Evolutionary conservation across 257 asterid species (phyloP).

Genomic region (Haberlea rhodopensis): DNA sequence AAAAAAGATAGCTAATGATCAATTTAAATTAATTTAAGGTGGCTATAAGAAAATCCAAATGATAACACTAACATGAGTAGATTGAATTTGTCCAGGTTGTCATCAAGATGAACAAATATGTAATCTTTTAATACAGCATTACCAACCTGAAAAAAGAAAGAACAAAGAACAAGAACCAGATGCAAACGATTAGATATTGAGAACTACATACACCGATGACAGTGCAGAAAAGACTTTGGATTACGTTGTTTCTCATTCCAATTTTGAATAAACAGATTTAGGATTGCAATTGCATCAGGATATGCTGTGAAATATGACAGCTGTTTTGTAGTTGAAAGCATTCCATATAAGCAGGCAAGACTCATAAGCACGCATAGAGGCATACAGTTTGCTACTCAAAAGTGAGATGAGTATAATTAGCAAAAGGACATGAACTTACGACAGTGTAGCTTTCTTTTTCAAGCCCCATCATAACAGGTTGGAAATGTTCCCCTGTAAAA

Average conservation of each 20-base stretch:
- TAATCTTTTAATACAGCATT: conserved; percentile 66
- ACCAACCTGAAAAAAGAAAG: conserved; percentile 60
- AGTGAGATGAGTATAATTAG: conserved; percentile 10
- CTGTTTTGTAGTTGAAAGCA: conserved; percentile 13
- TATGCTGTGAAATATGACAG: conserved; percentile 9
- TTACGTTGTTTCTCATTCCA: conserved; percentile 15
- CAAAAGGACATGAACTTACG: conserved; percentile 53
- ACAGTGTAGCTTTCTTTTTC: conserved; percentile 52
- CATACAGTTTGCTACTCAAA: conserved; percentile 13
- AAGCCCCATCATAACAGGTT: conserved; percentile 66
- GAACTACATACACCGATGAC: conserved; percentile 6
- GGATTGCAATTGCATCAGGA: conserved; percentile 7
- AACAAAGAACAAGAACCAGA: conserved; percentile 19
- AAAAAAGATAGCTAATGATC: neutral
- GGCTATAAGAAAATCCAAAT: neutral
- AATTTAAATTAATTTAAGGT: neutral
- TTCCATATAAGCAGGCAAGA: conserved; percentile 4
- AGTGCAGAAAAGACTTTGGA: neutral
- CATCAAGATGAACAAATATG: conserved; percentile 90
- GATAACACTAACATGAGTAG: conserved; percentile 70
- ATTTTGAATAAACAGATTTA: conserved; percentile 20
- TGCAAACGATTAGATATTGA: conserved; percentile 8
- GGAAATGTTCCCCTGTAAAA: conserved; percentile 80
- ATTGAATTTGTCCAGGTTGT: conserved; percentile 83
- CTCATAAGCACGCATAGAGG: no score